These are phyloP conservation scores for Exophiala aquamarina DNA, from an alignment of 2,329 filamentous ascomycete species.

Conservation along the genomic window DNA sequence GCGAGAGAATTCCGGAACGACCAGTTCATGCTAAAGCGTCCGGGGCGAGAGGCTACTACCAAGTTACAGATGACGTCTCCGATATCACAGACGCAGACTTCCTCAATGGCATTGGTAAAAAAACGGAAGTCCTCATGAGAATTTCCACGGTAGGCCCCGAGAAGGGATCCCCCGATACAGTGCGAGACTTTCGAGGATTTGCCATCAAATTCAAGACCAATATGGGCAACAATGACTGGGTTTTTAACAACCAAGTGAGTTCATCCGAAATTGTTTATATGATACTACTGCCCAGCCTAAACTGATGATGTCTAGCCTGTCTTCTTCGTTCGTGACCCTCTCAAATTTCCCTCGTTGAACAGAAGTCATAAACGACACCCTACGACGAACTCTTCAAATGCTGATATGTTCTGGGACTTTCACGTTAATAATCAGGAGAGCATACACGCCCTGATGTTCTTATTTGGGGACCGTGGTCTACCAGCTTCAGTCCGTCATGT, in stretches of 20 bases:
- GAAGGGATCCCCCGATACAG: slow-evolving; percentile 47
- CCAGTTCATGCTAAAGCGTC: slow-evolving; percentile 61
- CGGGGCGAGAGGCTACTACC: slow-evolving; percentile 59
- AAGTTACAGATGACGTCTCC: slow-evolving; percentile 57
- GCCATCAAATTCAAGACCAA: slow-evolving; percentile 53
- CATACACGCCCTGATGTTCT: slow-evolving; percentile 63
- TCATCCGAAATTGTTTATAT: no score
- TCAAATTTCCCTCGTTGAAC: slow-evolving; percentile 70
- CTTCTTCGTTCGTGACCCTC: slow-evolving; percentile 57
- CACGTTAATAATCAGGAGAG: slow-evolving; percentile 62
- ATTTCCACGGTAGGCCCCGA: slow-evolving; percentile 49
- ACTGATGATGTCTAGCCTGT: no score
- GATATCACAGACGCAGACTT: slow-evolving; percentile 57
- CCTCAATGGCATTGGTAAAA: slow-evolving; percentile 42
- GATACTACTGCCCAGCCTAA: no score
- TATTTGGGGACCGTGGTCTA: slow-evolving; percentile 67
- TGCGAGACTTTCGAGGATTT: slow-evolving; percentile 51
- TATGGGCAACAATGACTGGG: slow-evolving; percentile 52
- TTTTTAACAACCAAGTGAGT: slow-evolving; percentile 45
- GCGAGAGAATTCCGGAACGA: slow-evolving; percentile 33
- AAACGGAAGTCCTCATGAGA: slow-evolving; percentile 48
- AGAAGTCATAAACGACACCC: slow-evolving; percentile 74
- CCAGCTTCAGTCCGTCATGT: slow-evolving; percentile 66
- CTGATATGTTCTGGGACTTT: slow-evolving; percentile 69
- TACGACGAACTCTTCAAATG: slow-evolving; percentile 67